Evolutionary conservation across 2,329 filamentous ascomycete species (phyloP), one percentile per base, ranked within the genome.

Genomic region (Pyricularia sp.): DNA sequence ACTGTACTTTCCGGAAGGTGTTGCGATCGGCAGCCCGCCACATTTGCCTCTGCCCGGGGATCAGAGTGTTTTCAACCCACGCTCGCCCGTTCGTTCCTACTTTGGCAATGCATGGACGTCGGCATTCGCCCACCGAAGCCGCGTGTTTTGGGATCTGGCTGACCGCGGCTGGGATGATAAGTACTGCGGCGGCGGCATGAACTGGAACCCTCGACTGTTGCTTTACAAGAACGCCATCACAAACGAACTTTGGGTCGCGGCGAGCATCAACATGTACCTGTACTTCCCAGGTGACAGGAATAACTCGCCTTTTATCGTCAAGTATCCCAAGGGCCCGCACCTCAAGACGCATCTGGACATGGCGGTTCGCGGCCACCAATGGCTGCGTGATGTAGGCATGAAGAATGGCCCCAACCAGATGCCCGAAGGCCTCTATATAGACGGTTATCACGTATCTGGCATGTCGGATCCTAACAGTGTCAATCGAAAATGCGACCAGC

Each of bases 191-290:
- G 94, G 94, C 26, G 94, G 94, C 64, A 96, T 98, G 91, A 86
- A 88, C 17, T 98, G 94, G 94, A 96, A 92, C 72, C 92, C 92
- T 2, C 86, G 87, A 50, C 80, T 94, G 31, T 79, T 84, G 58
- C 93, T 93, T 0, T 98, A 97, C 81, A 98, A 97, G 77, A 98
- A 98, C 75, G 93, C 94, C 71, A 96, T 98, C 74, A 98, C 94
- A 33, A 97, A 97, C 75, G 88, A 97, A 76, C 85, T 97, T 0
- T 97, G 87, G 79, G 92, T 97, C 70, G 85, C 94, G 0, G 93
- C 92, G 0, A 95, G 92, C 26, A 86, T 94, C 50, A 87, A 85
- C 68, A 97, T 98, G 94, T 97, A 97, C 76, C 84, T 95, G 5
- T 86, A 94, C 75, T 96, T 94, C 72, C 92, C 94, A 0, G 92